A percentile compares a stretch with the other conserved stretches of the same genome.
phyloP scores from a whole-genome alignment of 495 filamentous ascomycete genomes.

The Lichenothelia convexa region DNA sequence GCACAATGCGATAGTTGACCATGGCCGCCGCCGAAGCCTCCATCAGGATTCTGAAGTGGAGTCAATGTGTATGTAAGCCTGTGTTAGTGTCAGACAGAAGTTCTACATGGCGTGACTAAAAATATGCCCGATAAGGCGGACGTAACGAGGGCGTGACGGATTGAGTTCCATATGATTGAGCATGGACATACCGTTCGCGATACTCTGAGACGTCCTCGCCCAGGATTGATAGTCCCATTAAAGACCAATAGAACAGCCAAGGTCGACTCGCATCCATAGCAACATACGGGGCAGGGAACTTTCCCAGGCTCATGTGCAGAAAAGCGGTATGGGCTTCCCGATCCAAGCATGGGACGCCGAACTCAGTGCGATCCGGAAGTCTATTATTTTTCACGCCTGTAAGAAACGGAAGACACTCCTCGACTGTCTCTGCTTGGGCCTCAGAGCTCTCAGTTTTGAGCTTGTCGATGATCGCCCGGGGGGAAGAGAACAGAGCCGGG shows the following conservation, averaged over 20 bases:
- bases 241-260: conserved; percentile 86
- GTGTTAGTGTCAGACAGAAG: background rate
- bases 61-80: conserved; percentile 52
- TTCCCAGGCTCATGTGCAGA: conserved; percentile 43
- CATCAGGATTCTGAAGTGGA: conserved; percentile 62
- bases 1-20: conserved; percentile 78
- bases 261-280: conserved; percentile 66
- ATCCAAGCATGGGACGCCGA: conserved; percentile 56
- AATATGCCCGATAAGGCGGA: conserved; percentile 5
- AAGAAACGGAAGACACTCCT: conserved; percentile 53
- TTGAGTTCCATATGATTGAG: background rate
- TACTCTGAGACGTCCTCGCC: conserved; percentile 58
- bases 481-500: background rate
- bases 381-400: conserved; percentile 22
- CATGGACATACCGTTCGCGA: conserved; percentile 34
- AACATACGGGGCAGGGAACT: conserved; percentile 47
- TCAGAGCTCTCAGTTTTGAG: conserved; percentile 49
- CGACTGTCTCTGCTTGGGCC: conserved; percentile 46
- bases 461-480: conserved; percentile 41
- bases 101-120: background rate
- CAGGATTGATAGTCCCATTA: conserved; percentile 51
- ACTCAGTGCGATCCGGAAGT: conserved; percentile 35
- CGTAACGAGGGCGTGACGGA: conserved; percentile 1
- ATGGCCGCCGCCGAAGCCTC: conserved; percentile 89
- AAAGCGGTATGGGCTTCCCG: conserved; percentile 58